Evolutionary conservation across 495 filamentous ascomycete species (phyloP), one percentile per base, ranked within the genome.

Genomic region (Neurospora hispaniola): DNA sequence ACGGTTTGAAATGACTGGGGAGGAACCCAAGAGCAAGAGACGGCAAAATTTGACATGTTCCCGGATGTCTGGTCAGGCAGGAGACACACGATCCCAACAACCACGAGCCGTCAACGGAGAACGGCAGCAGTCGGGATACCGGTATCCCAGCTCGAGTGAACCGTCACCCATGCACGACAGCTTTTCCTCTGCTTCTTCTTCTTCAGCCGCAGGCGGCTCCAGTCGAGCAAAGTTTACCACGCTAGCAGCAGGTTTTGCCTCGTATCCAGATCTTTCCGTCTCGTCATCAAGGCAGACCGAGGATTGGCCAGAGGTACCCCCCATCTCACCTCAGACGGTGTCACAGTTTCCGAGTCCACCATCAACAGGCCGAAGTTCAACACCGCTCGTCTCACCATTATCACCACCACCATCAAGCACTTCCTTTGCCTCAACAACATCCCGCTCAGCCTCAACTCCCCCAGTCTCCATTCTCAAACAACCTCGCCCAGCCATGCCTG

Each of bases 381-480:
- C 54, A 3, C 54, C 54, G 0, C 27, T 66, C 7, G 54, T 48
- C 9, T 48, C 75, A 2, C 18, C 46, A 20, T 4, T 70, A 4
- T 73, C 74, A 12, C 66, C 62, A 20, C 20, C 76, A 0, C 62
- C 71, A 0, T 59, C 71, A 1, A 70, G 73, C 1, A 73, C 73
- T 5, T 43, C 70, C 3, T 39, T 69, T 9, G 59, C 42, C 2
- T 16, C 74, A n/a, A 44, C 75, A 20, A 54, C 69, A 35, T 66
- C 66, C 5, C 72, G 72, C 10, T 75, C 75, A 2, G 70, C 69
- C 42, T 42, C 23, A 14, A 71, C 39, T 0, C 44, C 71, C 3
- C 76, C 78, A 2, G 74, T 79, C 2, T 80, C 78, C 12, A 81
- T 80, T 27, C 77, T 80, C 18, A 81, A 81, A 68, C 77, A 76